Evolutionary conservation across 2,329 filamentous ascomycete genomes (phyloP).

Genomic region (Aspergillus fischeri): DNA sequence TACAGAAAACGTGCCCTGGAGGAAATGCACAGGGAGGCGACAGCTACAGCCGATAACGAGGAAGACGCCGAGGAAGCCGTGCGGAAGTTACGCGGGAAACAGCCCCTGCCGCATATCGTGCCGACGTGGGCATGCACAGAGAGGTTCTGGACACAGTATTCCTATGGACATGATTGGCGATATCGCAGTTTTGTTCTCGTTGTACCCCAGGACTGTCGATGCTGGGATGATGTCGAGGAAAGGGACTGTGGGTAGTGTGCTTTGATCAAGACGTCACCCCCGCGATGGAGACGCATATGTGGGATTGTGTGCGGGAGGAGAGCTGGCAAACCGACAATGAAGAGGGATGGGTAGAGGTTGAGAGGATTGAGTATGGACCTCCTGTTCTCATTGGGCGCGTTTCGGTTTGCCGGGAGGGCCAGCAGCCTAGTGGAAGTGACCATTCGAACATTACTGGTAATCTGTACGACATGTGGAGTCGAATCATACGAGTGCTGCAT

Average conservation of each 20-base stretch:
- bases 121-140: background rate
- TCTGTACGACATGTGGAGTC: background rate
- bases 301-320: background rate
- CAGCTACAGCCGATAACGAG: background rate
- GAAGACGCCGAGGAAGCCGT: background rate
- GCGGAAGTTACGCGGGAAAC: background rate
- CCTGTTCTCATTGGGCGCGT: background rate
- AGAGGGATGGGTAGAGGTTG: background rate
- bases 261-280: slow-evolving; percentile 11
- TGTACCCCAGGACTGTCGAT: background rate
- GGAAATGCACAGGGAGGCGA: background rate
- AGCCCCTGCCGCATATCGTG: background rate
- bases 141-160: background rate
- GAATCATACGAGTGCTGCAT: background rate
- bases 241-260: slow-evolving; percentile 6
- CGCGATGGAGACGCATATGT: slow-evolving; percentile 4
- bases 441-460: background rate
- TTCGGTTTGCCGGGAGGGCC: background rate
- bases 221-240: slow-evolving; percentile 7
- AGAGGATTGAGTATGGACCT: background rate
- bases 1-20: slow-evolving; percentile 1
- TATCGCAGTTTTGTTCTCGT: background rate
- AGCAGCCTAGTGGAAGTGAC: background rate
- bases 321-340: background rate
- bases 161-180: background rate